phyloP scores from a whole-genome alignment of 352 stramenopile species.

The Pythium phragmitis region DNA sequence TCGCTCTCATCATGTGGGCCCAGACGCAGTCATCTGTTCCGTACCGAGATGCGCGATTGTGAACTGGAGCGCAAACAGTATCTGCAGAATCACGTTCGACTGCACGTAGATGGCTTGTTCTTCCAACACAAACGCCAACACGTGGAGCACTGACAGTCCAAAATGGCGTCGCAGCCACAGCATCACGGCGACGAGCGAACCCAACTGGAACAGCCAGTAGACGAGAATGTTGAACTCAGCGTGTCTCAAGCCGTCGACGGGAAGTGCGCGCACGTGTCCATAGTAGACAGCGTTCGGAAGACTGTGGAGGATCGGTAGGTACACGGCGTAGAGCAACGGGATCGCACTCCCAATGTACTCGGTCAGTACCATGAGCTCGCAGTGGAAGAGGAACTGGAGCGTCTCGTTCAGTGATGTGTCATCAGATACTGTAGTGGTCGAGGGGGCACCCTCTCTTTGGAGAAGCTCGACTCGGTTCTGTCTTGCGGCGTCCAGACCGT shows the following conservation, averaged over 20 bases:
- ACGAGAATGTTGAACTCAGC: slow-evolving; percentile 14
- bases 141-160: slow-evolving; percentile 10
- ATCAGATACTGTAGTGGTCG: background rate
- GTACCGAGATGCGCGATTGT: slow-evolving; percentile 22
- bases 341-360: slow-evolving; percentile 34
- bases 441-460: background rate
- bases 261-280: background rate
- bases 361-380: slow-evolving; percentile 28
- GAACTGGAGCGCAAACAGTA: slow-evolving; percentile 30
- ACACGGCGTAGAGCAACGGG: slow-evolving; percentile 29
- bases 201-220: slow-evolving; percentile 26
- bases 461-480: background rate
- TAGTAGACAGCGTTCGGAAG: slow-evolving; percentile 37
- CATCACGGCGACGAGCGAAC: slow-evolving; percentile 25
- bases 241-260: background rate
- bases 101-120: slow-evolving; percentile 28
- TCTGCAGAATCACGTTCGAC: slow-evolving; percentile 23
- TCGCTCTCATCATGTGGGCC: background rate
- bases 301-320: slow-evolving; percentile 26
- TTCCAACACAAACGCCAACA: slow-evolving; percentile 33
- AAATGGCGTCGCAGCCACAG: slow-evolving; percentile 21
- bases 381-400: slow-evolving; percentile 26
- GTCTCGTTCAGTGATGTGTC: slow-evolving; percentile 10
- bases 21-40: too few relatives aligned
- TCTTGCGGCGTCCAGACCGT: background rate